Evolutionary conservation across 768 basidiomycete genomes (phyloP).

Genomic region (Lanmaoa rubissima): DNA sequence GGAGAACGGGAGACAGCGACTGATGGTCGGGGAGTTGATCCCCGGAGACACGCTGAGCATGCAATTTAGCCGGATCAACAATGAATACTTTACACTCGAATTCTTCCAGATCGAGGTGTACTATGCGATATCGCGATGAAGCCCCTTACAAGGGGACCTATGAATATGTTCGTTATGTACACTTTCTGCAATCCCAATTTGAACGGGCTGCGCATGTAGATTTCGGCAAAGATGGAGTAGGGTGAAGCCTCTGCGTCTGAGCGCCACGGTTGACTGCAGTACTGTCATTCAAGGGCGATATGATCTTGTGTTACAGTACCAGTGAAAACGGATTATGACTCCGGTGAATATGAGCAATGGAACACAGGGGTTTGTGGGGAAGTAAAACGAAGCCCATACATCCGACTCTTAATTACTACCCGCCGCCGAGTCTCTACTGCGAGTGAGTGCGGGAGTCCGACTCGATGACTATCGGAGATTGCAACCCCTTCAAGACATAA

Average conservation of each 20-base stretch:
- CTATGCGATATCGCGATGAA: neutral
- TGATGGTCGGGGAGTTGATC: neutral
- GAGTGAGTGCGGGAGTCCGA: too few relatives aligned
- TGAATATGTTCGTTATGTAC: neutral
- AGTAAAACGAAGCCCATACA: neutral
- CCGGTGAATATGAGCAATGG: neutral
- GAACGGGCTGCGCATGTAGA: neutral
- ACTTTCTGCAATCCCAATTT: neutral
- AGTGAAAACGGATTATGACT: neutral
- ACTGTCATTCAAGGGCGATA: neutral
- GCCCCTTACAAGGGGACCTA: neutral
- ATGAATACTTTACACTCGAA: neutral
- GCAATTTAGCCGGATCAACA: rapidly evolving
- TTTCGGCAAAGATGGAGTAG: neutral
- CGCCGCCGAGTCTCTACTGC: too few relatives aligned
- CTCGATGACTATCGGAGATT: too few relatives aligned
- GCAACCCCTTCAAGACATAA: too few relatives aligned
- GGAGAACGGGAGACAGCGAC: neutral
- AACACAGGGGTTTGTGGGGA: neutral
- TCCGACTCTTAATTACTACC: too few relatives aligned
- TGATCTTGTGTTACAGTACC: neutral
- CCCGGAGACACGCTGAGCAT: neutral
- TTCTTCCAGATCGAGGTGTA: neutral
- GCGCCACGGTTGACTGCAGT: neutral
- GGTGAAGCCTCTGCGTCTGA: too few relatives aligned